phyloP scores from a whole-genome alignment of 1,284 basidiomycete species.

The Mycena sp. region DNA sequence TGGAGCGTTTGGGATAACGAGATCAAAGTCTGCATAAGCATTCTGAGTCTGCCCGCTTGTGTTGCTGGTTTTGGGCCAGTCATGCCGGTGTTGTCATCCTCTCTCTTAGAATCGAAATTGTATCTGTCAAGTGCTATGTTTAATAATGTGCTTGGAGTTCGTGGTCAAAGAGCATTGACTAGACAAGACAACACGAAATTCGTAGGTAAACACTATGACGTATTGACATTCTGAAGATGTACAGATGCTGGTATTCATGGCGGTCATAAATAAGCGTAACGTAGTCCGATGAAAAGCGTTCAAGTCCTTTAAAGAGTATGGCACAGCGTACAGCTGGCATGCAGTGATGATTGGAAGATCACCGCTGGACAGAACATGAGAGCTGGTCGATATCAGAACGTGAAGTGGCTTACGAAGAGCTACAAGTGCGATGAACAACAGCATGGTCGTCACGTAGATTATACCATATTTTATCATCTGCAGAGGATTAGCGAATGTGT shows the following conservation, averaged over 20 bases:
- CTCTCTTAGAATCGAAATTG: no score
- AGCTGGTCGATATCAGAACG: not conserved
- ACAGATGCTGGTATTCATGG: slow-evolving; percentile 22
- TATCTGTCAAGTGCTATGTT: no score
- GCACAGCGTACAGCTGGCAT: slow-evolving; percentile 73
- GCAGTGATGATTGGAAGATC: slow-evolving; percentile 64
- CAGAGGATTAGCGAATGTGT: not conserved
- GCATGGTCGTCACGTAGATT: slow-evolving; percentile 59
- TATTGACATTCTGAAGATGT: slow-evolving; percentile 13
- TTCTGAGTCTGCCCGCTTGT: no score
- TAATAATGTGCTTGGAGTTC: no score
- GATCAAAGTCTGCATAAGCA: no score
- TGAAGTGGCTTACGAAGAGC: slow-evolving; percentile 66
- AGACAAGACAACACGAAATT: slow-evolving; percentile 6
- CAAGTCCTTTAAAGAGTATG: slow-evolving; percentile 61
- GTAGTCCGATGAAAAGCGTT: slow-evolving; percentile 17
- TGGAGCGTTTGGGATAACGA: no score
- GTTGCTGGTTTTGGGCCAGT: no score
- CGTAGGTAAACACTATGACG: slow-evolving; percentile 9
- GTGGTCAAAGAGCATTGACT: no score
- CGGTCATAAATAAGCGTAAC: slow-evolving; percentile 26
- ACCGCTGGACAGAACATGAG: slow-evolving; percentile 54
- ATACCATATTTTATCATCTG: slow-evolving; percentile 12
- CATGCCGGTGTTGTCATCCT: no score
- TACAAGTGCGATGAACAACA: slow-evolving; percentile 81